phyloP scores from a whole-genome alignment of 1,284 basidiomycete species.

The Sporisorium sorghi region DNA sequence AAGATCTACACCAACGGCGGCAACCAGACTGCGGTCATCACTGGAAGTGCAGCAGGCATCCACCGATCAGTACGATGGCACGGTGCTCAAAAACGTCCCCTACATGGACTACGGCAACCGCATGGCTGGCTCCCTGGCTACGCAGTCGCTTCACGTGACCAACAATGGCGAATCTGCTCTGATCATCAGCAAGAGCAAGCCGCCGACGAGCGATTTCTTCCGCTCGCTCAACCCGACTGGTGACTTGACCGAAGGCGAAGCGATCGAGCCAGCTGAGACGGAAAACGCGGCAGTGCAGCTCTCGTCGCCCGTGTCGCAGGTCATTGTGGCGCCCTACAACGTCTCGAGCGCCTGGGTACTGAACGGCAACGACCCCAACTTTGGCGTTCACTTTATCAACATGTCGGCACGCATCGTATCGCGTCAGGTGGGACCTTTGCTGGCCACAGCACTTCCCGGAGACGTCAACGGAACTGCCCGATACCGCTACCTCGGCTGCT shows the following conservation, averaged over 20 bases:
- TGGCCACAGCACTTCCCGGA: constrained; percentile 1
- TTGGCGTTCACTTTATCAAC: constrained; percentile 27
- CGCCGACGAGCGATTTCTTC: constrained; percentile 7
- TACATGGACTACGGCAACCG: constrained; percentile 32
- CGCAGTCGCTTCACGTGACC: constrained; percentile 15
- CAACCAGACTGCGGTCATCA: constrained; percentile 13
- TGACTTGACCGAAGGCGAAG: constrained; percentile 24
- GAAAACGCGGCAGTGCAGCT: constrained; percentile 2
- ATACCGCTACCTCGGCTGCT: constrained; percentile 27
- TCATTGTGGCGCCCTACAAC: constrained; percentile 18
- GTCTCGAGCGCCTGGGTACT: constrained; percentile 17
- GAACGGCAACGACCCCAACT: constrained; percentile 36
- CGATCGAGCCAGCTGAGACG: constrained; percentile 6
- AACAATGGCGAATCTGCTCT: constrained; percentile 22
- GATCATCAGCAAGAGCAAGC: constrained; percentile 30
- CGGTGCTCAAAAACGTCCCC: background rate
- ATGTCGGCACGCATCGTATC: constrained; percentile 25
- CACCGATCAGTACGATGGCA: constrained; percentile 21
- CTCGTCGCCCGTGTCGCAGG: background rate
- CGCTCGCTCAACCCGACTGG: constrained; percentile 13
- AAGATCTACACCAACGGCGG: constrained; percentile 26
- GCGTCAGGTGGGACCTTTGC: constrained; percentile 14
- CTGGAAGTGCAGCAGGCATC: constrained; percentile 13
- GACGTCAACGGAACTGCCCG: constrained; percentile 18
- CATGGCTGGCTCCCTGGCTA: background rate